Evolutionary conservation across 2,329 filamentous ascomycete species (phyloP), one percentile per base, ranked within the genome.

Genomic region (Aspergillus cejpii): DNA sequence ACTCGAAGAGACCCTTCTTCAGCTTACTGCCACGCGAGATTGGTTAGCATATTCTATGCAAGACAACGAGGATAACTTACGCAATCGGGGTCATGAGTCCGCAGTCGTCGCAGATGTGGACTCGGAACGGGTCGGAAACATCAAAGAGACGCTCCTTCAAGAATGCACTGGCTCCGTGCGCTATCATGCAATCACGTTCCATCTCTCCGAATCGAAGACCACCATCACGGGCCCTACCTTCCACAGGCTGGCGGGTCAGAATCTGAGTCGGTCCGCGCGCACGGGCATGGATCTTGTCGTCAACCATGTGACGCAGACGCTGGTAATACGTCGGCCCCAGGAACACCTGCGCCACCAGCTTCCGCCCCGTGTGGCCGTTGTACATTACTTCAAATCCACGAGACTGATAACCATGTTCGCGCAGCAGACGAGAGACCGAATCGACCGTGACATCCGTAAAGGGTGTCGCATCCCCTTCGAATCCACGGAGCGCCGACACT

Each of bases 171-270:
- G 94, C 92, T 65, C 92, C 92, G 67, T 98, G 94, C n/a, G 94
- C 89, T 74, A 98, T 98, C 92, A 98, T 98, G 68, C 92, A 98
- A 80, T 98, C 94, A 74, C 94, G 91, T 72, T 98, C 94, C 92
- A 98, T 98, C 77, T 98, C 92, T 83, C 92, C 92, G 81, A 98
- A 98, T 65, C 94, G 91, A 36, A 98, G 79, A 75, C 92, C 92
- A 78, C 92, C 92, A 66, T 98, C 94, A 70, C 94, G 78, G 3
- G 92, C 92, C 80, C 94, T 87, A 85, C 92, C 92, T 72, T 98
- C 92, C 11, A 98, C 92, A 14, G 92, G 92, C 69, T 98, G 92
- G 46, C 94, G 79, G 2, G 92, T 98, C 73, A 98, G 80, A 62
- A 98, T 98, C 71, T 98, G 92, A 17, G 95, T 87, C 1, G 92